Evolutionary conservation across 108 stramenopile species (phyloP).

Genomic region (Nitzschia sp.): DNA sequence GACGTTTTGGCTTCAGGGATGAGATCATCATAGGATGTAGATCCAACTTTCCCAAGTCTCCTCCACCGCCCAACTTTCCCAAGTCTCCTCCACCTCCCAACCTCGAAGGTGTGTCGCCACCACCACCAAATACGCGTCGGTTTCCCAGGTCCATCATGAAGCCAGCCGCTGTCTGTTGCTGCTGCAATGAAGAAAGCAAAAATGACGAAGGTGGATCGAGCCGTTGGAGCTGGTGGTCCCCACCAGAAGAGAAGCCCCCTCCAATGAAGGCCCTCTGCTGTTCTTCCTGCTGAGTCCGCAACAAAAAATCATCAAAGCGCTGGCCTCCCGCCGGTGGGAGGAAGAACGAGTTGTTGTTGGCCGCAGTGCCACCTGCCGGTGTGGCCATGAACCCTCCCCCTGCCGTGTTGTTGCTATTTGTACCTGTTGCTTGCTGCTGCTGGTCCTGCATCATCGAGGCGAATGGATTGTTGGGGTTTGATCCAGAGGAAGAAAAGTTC

Average conservation of each 20-base stretch:
- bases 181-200: constrained; percentile 13
- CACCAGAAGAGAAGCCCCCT: not conserved
- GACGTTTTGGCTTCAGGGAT: too few species aligned
- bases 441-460: constrained; percentile 18
- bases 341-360: constrained; percentile 10
- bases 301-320: constrained; percentile 11
- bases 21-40: constrained; percentile 21
- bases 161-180: constrained; percentile 6
- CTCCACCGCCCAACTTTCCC: constrained; percentile 3
- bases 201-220: constrained; percentile 23
- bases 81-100: not conserved
- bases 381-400: not conserved
- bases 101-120: not conserved
- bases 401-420: not conserved
- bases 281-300: constrained; percentile 6
- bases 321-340: constrained; percentile 5
- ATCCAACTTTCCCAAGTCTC: constrained; percentile 7
- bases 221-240: constrained; percentile 18
- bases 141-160: constrained; percentile 17
- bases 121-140: not conserved
- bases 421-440: too few species aligned
- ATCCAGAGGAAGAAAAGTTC: not conserved
- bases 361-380: not conserved
- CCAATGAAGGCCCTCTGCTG: constrained; percentile 7
- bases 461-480: too few species aligned